Evolutionary conservation across 2,329 filamentous ascomycete genomes (phyloP).

Genomic region (Reticulascus tulasneorum): DNA sequence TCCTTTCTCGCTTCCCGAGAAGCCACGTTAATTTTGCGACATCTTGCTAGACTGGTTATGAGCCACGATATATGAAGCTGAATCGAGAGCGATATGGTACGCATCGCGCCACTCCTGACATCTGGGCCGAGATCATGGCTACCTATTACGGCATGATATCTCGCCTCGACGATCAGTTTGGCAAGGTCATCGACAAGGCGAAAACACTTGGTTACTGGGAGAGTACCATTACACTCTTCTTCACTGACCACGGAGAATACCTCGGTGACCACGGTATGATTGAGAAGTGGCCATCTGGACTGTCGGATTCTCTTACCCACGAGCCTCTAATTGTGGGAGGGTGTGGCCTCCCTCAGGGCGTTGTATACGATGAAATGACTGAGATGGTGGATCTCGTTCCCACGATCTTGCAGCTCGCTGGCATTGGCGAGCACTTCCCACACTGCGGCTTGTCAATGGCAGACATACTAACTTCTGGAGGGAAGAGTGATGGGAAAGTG

Average conservation of each 20-base stretch:
- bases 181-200: conserved; percentile 29
- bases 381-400: conserved; percentile 44
- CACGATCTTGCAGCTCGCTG: conserved; percentile 35
- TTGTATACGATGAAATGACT: conserved; percentile 27
- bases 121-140: conserved; percentile 39
- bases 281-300: conserved; percentile 44
- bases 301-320: conserved; percentile 36
- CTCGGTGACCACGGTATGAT: conserved; percentile 43
- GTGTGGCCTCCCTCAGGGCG: conserved; percentile 31
- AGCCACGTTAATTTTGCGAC: neutral
- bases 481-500: conserved; percentile 2
- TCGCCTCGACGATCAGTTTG: conserved; percentile 41
- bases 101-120: conserved; percentile 31
- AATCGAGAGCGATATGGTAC: conserved; percentile 36
- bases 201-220: conserved; percentile 31
- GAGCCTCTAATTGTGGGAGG: conserved; percentile 41
- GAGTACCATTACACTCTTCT: conserved; percentile 38
- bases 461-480: conserved; percentile 1
- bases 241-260: conserved; percentile 42
- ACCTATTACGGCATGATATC: conserved; percentile 46
- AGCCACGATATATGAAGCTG: conserved; percentile 35
- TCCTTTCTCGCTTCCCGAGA: no score
- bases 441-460: conserved; percentile 21
- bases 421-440: conserved; percentile 32
- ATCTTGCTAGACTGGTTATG: conserved; percentile 31